phyloP scores from a whole-genome alignment of 139 green algal species.

The Choricystis sp. region DNA sequence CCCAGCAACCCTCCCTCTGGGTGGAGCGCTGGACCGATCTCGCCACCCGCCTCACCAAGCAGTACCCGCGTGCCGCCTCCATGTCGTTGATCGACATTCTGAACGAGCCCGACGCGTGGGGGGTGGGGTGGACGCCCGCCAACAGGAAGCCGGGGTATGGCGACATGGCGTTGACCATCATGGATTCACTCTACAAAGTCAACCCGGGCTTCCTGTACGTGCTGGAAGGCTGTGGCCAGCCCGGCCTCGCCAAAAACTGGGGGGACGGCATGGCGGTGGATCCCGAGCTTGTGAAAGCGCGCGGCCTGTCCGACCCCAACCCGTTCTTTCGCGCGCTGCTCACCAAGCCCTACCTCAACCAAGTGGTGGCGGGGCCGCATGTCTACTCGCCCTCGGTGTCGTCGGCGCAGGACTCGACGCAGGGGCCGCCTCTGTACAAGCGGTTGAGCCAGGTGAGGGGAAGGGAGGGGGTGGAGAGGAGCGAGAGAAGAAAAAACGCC shows the following conservation, averaged over 20 bases:
- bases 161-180: slow-evolving; percentile 22
- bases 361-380: slow-evolving; percentile 22
- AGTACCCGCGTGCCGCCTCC: background rate
- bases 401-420: background rate
- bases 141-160: background rate
- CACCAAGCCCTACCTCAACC: slow-evolving; percentile 20
- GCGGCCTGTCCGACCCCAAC: slow-evolving; percentile 18
- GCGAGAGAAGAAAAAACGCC: no score
- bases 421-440: background rate
- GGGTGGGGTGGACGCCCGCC: background rate
- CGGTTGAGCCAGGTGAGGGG: background rate
- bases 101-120: slow-evolving; percentile 1
- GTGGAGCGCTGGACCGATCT: slow-evolving; percentile 6
- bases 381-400: slow-evolving; percentile 20
- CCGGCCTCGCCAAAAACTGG: slow-evolving; percentile 12
- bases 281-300: background rate
- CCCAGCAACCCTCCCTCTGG: background rate
- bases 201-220: slow-evolving; percentile 12
- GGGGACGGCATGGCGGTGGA: slow-evolving; percentile 14
- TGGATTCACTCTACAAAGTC: slow-evolving; percentile 23
- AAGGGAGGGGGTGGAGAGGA: no score
- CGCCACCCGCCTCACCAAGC: background rate
- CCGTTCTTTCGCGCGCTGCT: slow-evolving; percentile 29
- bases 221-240: slow-evolving; percentile 14
- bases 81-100: background rate